These are phyloP conservation scores for Rutstroemia sp. DNA, from an alignment of 2,329 filamentous ascomycete species.

Conservation along the genomic window DNA sequence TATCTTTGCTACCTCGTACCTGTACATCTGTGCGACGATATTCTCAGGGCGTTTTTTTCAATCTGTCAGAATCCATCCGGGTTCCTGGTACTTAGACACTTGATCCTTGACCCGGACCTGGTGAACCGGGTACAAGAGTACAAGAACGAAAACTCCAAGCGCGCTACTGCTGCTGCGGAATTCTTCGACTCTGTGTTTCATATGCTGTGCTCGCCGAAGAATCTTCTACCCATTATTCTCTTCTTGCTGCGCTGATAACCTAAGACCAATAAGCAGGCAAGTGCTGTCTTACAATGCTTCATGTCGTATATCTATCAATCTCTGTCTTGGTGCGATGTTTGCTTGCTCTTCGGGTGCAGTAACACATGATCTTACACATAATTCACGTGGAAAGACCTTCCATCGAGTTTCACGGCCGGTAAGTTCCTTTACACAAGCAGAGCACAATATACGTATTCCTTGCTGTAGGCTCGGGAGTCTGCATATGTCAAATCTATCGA, in stretches of 20 bases:
- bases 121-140: constrained; percentile 1
- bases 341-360: background rate
- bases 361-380: background rate
- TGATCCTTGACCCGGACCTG: background rate
- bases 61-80: constrained; percentile 1
- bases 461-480: constrained; percentile 6
- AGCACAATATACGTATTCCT: background rate
- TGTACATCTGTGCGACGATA: background rate
- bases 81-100: constrained; percentile 6
- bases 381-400: background rate
- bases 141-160: constrained; percentile 9
- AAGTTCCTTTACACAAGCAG: background rate
- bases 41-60: background rate
- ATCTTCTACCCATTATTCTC: background rate
- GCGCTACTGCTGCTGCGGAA: background rate
- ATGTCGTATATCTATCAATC: background rate
- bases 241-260: no score
- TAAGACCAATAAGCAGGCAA: no score
- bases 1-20: background rate
- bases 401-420: background rate
- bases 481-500: constrained; percentile 9
- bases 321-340: background rate
- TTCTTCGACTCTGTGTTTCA: constrained; percentile 2
- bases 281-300: background rate
- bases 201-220: background rate